A percentile compares a stretch with the other conserved stretches of the same genome.
Evolutionary conservation across 2,329 filamentous ascomycete genomes (phyloP).

Genomic region (Furcasterigmium sp.): DNA sequence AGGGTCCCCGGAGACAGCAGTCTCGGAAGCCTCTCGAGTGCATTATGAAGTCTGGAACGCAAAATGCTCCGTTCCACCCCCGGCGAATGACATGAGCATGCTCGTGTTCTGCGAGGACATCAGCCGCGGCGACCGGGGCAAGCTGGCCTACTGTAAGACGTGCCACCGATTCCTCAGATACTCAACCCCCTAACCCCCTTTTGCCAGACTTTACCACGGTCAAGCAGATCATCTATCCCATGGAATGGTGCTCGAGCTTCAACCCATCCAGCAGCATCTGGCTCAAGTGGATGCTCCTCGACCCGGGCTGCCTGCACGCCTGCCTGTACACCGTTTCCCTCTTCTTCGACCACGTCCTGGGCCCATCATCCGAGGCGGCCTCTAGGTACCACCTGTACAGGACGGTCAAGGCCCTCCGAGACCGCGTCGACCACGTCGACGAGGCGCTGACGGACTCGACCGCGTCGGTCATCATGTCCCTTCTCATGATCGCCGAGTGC

Average conservation of each 20-base stretch:
- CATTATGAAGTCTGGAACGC: too few species aligned
- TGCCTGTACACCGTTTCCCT: constrained; percentile 18
- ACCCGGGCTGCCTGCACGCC: constrained; percentile 18
- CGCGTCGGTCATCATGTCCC: constrained; percentile 6
- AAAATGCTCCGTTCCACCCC: background rate
- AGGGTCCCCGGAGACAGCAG: too few species aligned
- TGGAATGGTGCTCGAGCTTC: constrained; percentile 19
- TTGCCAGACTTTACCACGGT: constrained; percentile 4
- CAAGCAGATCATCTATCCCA: constrained; percentile 17
- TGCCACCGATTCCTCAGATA: background rate
- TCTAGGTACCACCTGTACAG: constrained; percentile 6
- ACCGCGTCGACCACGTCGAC: background rate
- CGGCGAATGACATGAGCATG: constrained; percentile 15
- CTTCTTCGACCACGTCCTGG: constrained; percentile 7
- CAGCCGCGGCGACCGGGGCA: constrained; percentile 1
- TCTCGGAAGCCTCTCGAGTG: too few species aligned
- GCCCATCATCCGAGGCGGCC: background rate
- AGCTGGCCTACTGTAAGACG: constrained; percentile 8
- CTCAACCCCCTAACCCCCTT: background rate
- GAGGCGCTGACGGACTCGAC: constrained; percentile 12
- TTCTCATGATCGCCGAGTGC: constrained; percentile 5
- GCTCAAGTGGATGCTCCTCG: constrained; percentile 21
- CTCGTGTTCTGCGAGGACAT: constrained; percentile 14
- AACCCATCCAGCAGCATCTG: constrained; percentile 16
- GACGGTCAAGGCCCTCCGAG: constrained; percentile 9